Evolutionary conservation across 129 eudicot species (phyloP).

Genomic region (Flaveria robusta): DNA sequence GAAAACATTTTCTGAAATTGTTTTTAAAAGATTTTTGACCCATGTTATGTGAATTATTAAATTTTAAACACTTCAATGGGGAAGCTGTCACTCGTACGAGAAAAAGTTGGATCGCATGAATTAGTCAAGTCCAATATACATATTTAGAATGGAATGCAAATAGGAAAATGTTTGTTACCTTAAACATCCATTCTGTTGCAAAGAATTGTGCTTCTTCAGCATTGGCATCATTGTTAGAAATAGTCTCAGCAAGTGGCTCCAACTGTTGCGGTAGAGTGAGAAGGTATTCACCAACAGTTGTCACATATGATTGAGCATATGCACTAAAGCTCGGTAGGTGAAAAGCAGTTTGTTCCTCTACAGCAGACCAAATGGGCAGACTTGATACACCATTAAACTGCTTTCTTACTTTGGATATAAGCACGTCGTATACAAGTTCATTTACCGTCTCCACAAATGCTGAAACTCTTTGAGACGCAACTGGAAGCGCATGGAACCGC

Average conservation of each 20-base stretch:
- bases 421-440: constrained; percentile 96
- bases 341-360: constrained; percentile 70
- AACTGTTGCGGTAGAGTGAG: constrained; percentile 96
- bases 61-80: background rate
- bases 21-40: too few species aligned
- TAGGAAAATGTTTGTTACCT: constrained; percentile 50
- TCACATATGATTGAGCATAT: constrained; percentile 81
- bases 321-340: constrained; percentile 96
- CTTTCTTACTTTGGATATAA: constrained; percentile 85
- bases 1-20: too few species aligned
- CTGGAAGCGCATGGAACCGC: constrained; percentile 96
- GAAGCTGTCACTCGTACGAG: background rate
- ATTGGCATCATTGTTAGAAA: constrained; percentile 77
- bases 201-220: constrained; percentile 95
- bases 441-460: constrained; percentile 93
- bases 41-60: too few species aligned
- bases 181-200: constrained; percentile 99
- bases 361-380: constrained; percentile 84
- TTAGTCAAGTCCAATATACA: background rate
- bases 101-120: background rate
- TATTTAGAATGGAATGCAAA: background rate
- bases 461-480: constrained; percentile 84
- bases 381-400: constrained; percentile 68
- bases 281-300: constrained; percentile 95
- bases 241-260: constrained; percentile 93